Evolutionary conservation across 768 basidiomycete species (phyloP).

Genomic region (Serendipita sp.): DNA sequence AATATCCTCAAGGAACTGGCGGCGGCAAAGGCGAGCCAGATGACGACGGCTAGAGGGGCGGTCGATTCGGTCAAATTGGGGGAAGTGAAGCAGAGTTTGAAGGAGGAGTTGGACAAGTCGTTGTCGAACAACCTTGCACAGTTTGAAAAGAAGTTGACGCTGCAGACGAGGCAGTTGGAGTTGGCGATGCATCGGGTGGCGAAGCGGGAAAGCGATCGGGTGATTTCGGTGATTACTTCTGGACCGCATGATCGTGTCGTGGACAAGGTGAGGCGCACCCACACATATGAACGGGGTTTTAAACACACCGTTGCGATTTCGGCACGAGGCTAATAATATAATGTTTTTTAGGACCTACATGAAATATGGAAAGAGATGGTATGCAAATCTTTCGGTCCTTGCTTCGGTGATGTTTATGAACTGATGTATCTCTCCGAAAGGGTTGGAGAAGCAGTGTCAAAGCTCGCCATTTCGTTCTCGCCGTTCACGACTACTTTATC

Average conservation of each 20-base stretch:
- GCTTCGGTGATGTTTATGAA: background rate
- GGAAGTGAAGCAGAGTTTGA: too few species aligned
- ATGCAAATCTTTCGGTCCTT: slow-evolving; percentile 3
- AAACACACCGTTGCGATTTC: too few species aligned
- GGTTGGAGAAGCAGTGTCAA: slow-evolving; percentile 30
- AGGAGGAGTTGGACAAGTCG: too few species aligned
- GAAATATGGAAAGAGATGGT: slow-evolving; percentile 42
- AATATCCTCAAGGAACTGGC: too few species aligned
- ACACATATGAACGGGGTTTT: too few species aligned
- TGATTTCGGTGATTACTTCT: slow-evolving; percentile 26
- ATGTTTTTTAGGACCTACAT: slow-evolving; percentile 36
- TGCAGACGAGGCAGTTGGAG: too few species aligned
- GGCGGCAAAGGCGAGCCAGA: too few species aligned
- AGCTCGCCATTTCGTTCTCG: slow-evolving; percentile 30
- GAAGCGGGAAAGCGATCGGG: slow-evolving; percentile 23
- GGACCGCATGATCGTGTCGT: slow-evolving; percentile 32
- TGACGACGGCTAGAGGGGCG: too few species aligned
- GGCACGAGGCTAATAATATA: too few species aligned
- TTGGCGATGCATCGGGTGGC: slow-evolving; percentile 15
- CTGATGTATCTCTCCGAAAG: slow-evolving; percentile 21
- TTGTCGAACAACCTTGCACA: too few species aligned
- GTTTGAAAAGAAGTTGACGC: too few species aligned
- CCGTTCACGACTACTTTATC: slow-evolving; percentile 14
- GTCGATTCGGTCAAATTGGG: too few species aligned
- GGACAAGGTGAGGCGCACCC: slow-evolving; percentile 22